These are phyloP conservation scores for Biancaea sappan DNA, from an alignment of 306 rosid genomes.

Conservation along the genomic window DNA sequence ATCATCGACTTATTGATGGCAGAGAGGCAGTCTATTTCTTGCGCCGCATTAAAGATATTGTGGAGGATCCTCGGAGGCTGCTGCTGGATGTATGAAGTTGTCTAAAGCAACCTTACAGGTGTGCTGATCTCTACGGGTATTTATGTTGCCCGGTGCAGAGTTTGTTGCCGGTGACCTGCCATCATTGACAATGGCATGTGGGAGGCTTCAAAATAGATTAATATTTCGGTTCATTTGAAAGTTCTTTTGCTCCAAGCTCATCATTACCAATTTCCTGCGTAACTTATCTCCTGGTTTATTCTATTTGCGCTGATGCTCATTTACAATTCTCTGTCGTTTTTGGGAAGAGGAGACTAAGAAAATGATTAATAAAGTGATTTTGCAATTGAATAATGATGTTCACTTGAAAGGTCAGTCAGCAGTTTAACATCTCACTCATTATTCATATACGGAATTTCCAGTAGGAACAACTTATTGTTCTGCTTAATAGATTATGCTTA, in stretches of 20 bases:
- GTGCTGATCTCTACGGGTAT: neutral
- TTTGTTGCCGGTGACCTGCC: neutral
- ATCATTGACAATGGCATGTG: neutral
- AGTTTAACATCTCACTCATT: neutral
- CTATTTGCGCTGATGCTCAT: neutral
- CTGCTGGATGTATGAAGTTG: slow-evolving; percentile 51
- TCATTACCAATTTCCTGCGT: neutral
- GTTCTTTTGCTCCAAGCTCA: slow-evolving; percentile 1
- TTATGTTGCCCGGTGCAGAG: neutral
- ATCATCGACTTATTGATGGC: slow-evolving; percentile 60
- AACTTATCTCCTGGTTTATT: neutral
- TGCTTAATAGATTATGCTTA: too few species aligned
- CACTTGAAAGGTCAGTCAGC: neutral
- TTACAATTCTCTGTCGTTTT: neutral
- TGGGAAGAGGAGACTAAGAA: slow-evolving; percentile 14
- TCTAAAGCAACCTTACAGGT: neutral
- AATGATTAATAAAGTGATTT: slow-evolving; percentile 3
- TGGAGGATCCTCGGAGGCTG: slow-evolving; percentile 57
- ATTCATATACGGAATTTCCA: neutral
- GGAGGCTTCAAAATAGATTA: neutral
- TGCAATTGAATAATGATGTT: neutral
- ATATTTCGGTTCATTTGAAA: slow-evolving; percentile 13
- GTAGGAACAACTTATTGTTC: too few species aligned
- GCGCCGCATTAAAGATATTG: slow-evolving; percentile 57
- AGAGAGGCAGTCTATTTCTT: slow-evolving; percentile 65